phyloP scores from a whole-genome alignment of 2,329 filamentous ascomycete species.

The Chaetomium strumarium region DNA sequence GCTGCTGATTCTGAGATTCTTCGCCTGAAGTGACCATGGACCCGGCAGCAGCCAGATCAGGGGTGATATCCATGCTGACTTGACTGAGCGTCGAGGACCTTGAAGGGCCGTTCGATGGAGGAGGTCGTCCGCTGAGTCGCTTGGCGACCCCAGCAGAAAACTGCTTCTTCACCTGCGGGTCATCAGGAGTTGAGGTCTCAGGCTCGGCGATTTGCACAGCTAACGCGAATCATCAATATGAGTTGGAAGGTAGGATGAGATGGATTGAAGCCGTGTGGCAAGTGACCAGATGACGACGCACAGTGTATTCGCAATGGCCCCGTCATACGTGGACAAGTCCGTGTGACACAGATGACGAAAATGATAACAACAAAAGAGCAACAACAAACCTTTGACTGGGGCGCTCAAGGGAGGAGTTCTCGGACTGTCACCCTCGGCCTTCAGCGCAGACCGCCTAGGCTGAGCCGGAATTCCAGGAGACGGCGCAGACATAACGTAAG shows the following conservation, averaged over 20 bases:
- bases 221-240: slow-evolving; percentile 20
- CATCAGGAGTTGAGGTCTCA: slow-evolving; percentile 33
- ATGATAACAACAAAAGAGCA: not conserved
- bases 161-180: slow-evolving; percentile 37
- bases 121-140: slow-evolving; percentile 40
- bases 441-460: slow-evolving; percentile 29
- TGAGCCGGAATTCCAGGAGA: slow-evolving; percentile 17
- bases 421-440: slow-evolving; percentile 38
- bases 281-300: too few relatives aligned
- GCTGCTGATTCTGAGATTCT: slow-evolving; percentile 25
- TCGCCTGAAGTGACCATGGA: slow-evolving; percentile 25
- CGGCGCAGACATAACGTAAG: slow-evolving; percentile 20
- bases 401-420: slow-evolving; percentile 34
- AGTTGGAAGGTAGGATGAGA: not conserved
- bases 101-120: slow-evolving; percentile 35
- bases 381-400: slow-evolving; percentile 40
- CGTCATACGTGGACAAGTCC: not conserved
- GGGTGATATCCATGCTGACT: slow-evolving; percentile 30
- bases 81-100: slow-evolving; percentile 40
- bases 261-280: too few relatives aligned
- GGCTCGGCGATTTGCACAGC: slow-evolving; percentile 57
- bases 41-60: slow-evolving; percentile 22
- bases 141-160: slow-evolving; percentile 40
- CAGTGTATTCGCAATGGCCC: too few relatives aligned
- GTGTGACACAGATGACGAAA: not conserved